Conservation (phyloP, 306 rosid genomes). For the Pueraria montana region DNA sequence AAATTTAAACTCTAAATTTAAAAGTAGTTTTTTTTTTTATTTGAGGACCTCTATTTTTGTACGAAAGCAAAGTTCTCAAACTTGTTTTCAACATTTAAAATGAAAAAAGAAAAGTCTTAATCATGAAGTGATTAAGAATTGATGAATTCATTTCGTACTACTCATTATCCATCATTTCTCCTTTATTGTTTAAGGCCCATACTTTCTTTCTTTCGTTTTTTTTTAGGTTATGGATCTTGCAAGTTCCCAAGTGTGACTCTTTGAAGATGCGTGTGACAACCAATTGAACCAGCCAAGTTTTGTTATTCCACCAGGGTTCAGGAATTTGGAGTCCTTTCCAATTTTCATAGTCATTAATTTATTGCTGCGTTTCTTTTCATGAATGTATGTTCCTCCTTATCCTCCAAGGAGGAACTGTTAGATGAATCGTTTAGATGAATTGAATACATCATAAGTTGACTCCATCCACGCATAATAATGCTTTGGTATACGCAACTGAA, state of each 20-base stretch:
- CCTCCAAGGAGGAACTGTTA: no score
- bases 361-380: conserved; percentile 8
- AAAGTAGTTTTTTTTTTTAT: background rate
- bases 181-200: background rate
- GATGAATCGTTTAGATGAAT: no score
- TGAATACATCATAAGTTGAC: background rate
- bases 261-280: conserved; percentile 43
- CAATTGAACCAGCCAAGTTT: conserved; percentile 10
- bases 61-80: background rate
- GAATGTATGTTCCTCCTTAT: background rate
- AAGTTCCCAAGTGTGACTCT: conserved; percentile 74
- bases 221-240: conserved; percentile 84
- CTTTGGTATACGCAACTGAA: background rate
- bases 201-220: background rate
- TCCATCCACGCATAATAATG: background rate
- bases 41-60: background rate
- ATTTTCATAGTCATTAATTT: background rate
- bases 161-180: background rate
- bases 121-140: background rate
- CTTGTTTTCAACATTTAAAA: background rate
- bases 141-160: background rate
- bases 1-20: no score
- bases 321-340: background rate
- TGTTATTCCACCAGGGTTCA: background rate
- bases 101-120: background rate